Percentiles rank a stretch among this genome's conserved stretches.
Evolutionary conservation across 345 rosid genomes (phyloP).

Genomic region (Psidium friedrichsthalianum): DNA sequence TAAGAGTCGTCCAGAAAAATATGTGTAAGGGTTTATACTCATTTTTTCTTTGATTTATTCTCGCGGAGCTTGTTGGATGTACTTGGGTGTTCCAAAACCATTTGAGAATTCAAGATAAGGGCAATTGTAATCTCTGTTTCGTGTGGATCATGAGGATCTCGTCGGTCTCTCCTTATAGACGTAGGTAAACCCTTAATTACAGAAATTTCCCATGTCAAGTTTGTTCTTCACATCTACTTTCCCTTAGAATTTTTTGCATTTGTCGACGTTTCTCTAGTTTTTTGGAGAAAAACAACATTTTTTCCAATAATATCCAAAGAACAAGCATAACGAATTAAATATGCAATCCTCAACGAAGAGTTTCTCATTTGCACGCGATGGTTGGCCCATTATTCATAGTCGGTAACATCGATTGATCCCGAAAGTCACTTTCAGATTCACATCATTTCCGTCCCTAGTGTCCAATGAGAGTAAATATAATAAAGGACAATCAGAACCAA

Average conservation of each 20-base stretch:
- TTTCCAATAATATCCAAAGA: neutral
- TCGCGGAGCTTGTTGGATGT: neutral
- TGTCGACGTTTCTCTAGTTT: neutral
- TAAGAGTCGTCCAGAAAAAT: neutral
- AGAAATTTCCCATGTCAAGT: neutral
- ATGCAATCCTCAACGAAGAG: neutral
- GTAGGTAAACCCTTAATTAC: neutral
- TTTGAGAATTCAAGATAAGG: neutral
- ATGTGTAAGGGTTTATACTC: neutral
- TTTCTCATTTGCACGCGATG: neutral
- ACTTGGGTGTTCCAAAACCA: neutral
- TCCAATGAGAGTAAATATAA: neutral
- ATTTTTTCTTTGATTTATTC: neutral
- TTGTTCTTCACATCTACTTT: neutral
- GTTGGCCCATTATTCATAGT: neutral
- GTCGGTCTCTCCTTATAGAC: neutral
- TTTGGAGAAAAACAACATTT: neutral
- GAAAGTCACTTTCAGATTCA: neutral
- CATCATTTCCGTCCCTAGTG: neutral
- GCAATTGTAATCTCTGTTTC: neutral
- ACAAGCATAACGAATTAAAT: neutral
- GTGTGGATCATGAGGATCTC: neutral
- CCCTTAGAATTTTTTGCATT: neutral
- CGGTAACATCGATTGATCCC: neutral
- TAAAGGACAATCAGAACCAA: neutral